Base-by-base conservation (phyloP, 768 basidiomycete species). In the Lentinula aciculospora region DNA sequence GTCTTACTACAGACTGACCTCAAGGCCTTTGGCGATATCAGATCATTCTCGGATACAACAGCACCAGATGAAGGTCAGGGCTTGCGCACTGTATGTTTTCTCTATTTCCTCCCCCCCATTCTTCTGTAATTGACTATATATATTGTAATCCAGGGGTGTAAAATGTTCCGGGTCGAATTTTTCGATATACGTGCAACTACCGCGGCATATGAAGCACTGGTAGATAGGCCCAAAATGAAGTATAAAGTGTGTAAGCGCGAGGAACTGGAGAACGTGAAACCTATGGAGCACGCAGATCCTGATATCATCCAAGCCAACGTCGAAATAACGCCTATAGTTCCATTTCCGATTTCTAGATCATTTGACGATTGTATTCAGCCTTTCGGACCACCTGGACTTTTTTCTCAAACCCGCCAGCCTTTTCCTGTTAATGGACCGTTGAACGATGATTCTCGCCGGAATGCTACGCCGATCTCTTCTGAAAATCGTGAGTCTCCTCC, bases 151-250 rank as follows among this genome's bases (percentile, higher is more conserved):
- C 17, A 47, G 46, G 46, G 15, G 67, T 48, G 62, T 7, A 66
- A 64, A 68, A 68, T 77, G 28, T 89, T 83, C 68, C 71, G 70
- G 39, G 80, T 85, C 53, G 88, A 90, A 61, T 93, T 81, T 66
- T 86, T 78, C 65, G 88, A 92, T 64, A 74, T 81, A 27, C 77
- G 86, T 25, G 77, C 79, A 37, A 83, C 86, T 5, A 70, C 75
- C 37, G 63, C 66, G 10, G 88, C 89, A 13, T 78, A 73, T 63
- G 67, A 70, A 46, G 72, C 72, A 45, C 70, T 92, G 19, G 65
- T 75, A 36, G 67, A 71, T 45, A 66, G 82, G 34, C 80, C 81
- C 53, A 84, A 81, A 34, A 77, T 81, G 71, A 77, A 74, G 50
- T 69, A 89, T 27, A 70, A 67, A 13, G 71, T 81, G 49, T 72